Percentiles rank a stretch among this genome's conserved stretches.
phyloP scores from a whole-genome alignment of 2,329 filamentous ascomycete genomes.

The Penicillium rolfsii region DNA sequence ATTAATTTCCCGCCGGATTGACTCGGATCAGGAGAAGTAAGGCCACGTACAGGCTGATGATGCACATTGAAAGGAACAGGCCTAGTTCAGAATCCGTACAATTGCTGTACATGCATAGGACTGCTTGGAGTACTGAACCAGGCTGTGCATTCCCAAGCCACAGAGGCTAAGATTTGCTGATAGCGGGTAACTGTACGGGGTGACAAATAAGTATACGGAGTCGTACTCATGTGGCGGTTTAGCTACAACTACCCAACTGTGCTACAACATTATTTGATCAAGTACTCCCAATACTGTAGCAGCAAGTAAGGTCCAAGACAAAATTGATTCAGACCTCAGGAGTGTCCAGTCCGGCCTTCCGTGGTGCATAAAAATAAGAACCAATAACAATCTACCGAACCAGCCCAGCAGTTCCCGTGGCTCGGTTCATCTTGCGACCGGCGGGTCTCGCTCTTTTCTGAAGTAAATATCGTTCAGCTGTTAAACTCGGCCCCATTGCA shows the following conservation, averaged over 20 bases:
- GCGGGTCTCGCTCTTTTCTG: slow-evolving; percentile 8
- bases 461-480: slow-evolving; percentile 15
- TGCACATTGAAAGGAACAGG: not conserved
- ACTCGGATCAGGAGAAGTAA: not conserved
- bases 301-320: not conserved
- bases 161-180: not conserved
- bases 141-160: slow-evolving; percentile 4
- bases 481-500: slow-evolving; percentile 6
- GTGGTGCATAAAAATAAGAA: not conserved
- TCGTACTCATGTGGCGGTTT: too few species aligned
- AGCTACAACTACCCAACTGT: too few species aligned
- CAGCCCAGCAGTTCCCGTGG: slow-evolving; percentile 3
- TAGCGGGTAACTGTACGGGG: not conserved
- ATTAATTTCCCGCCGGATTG: slow-evolving; percentile 8
- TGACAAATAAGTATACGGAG: not conserved
- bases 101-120: not conserved
- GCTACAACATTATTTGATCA: not conserved
- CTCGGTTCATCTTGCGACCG: slow-evolving; percentile 26
- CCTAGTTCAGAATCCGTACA: not conserved
- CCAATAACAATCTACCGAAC: slow-evolving; percentile 17
- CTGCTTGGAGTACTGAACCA: not conserved
- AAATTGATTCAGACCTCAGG: not conserved
- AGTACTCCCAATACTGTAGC: not conserved
- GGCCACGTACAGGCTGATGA: not conserved
- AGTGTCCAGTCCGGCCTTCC: not conserved